phyloP scores from a whole-genome alignment of 2,329 filamentous ascomycete genomes.

The Claviceps pusilla region DNA sequence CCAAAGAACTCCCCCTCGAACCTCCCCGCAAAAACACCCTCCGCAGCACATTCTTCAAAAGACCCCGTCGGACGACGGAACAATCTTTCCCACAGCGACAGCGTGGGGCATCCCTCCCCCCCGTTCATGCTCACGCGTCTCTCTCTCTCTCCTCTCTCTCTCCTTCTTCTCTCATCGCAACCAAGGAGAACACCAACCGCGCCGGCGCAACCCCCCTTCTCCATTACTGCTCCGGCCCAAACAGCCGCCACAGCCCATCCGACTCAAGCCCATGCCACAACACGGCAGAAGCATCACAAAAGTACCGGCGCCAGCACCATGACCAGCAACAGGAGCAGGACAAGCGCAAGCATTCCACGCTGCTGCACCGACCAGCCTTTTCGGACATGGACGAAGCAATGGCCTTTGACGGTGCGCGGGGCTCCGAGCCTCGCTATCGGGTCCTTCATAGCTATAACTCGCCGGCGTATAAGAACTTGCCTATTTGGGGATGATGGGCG shows the following conservation, averaged over 20 bases:
- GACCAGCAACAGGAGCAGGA: not conserved
- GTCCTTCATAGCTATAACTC: conserved; percentile 45
- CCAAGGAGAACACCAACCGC: not conserved
- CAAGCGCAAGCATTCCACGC: conserved; percentile 5
- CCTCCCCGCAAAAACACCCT: conserved; percentile 7
- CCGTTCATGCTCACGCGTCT: not conserved
- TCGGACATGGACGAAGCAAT: not conserved
- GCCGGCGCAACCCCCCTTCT: not conserved
- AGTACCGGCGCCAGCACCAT: not conserved
- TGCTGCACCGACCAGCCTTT: conserved; percentile 4
- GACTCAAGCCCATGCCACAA: not conserved
- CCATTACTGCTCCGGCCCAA: not conserved
- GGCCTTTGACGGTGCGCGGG: not conserved
- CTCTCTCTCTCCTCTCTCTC: no score
- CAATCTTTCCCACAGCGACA: not conserved
- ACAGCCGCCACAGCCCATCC: not conserved
- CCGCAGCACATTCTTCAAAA: conserved; percentile 3
- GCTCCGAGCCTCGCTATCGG: conserved; percentile 30
- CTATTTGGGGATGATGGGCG: conserved; percentile 36
- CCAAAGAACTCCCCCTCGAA: conserved; percentile 7
- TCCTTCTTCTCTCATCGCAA: not conserved
- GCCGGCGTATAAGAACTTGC: conserved; percentile 37
- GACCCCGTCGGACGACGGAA: not conserved
- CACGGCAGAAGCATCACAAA: not conserved
- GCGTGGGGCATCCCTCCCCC: not conserved